Evolutionary conservation across 2,329 filamentous ascomycete genomes (phyloP).

Genomic region (Monosporascus sp.): DNA sequence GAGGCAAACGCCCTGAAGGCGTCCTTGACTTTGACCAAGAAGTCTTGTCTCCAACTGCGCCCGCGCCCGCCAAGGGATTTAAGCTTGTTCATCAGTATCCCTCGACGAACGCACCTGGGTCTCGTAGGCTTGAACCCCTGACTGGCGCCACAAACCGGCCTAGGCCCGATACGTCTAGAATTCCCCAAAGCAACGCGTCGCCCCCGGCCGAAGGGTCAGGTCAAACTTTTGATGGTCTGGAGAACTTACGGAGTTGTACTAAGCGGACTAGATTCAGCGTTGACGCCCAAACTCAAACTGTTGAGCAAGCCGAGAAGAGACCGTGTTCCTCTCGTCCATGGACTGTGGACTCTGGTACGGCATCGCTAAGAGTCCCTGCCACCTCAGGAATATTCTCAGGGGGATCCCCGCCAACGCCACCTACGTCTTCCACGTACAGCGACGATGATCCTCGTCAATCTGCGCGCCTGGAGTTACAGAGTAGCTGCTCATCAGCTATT

Average conservation of each 20-base stretch:
- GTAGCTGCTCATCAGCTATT: slow-evolving; percentile 17
- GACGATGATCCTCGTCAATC: slow-evolving; percentile 29
- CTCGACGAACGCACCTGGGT: slow-evolving; percentile 18
- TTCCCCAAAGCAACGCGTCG: slow-evolving; percentile 8
- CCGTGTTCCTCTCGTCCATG: slow-evolving; percentile 27
- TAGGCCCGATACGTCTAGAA: slow-evolving; percentile 11
- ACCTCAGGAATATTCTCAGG: slow-evolving; percentile 20
- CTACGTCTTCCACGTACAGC: slow-evolving; percentile 33
- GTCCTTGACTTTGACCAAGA: slow-evolving; percentile 22
- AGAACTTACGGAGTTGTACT: slow-evolving; percentile 15
- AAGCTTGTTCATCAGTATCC: slow-evolving; percentile 32
- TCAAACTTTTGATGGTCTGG: slow-evolving; percentile 14
- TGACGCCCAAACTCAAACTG: slow-evolving; percentile 14
- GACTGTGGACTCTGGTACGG: slow-evolving; percentile 21
- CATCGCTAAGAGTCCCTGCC: slow-evolving; percentile 18
- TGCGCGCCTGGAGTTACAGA: slow-evolving; percentile 13
- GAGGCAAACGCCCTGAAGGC: slow-evolving; percentile 50
- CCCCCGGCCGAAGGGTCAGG: slow-evolving; percentile 15
- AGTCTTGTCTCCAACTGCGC: slow-evolving; percentile 17
- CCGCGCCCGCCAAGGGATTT: slow-evolving; percentile 26
- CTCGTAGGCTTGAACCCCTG: slow-evolving; percentile 26
- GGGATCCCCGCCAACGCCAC: slow-evolving; percentile 35
- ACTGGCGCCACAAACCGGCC: slow-evolving; percentile 14
- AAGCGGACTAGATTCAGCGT: slow-evolving; percentile 23
- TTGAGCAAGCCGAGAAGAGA: slow-evolving; percentile 18